Evolutionary conservation across 768 basidiomycete genomes (phyloP).

Genomic region (Tricholomella constricta): DNA sequence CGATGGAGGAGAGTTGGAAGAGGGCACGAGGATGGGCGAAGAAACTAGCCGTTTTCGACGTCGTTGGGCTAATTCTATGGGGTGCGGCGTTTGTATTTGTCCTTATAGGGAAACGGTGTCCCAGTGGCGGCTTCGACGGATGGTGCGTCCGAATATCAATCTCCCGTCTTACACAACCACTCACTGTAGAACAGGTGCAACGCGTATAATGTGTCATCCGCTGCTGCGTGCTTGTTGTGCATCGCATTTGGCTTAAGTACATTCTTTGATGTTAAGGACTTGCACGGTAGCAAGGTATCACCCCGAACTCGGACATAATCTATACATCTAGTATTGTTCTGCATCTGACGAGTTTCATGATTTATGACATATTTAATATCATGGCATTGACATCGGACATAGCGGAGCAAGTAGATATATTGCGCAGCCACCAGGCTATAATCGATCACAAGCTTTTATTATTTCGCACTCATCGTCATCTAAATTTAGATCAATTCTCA

Average conservation of each 20-base stretch:
- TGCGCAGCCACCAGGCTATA: no score
- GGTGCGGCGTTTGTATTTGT: conserved; percentile 60
- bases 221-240: conserved; percentile 59
- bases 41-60: conserved; percentile 54
- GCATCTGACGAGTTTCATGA: background rate
- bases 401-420: background rate
- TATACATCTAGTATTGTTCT: background rate
- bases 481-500: conserved; percentile 11
- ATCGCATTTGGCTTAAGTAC: conserved; percentile 55
- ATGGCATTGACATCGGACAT: background rate
- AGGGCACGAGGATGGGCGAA: conserved; percentile 53
- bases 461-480: background rate
- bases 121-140: conserved; percentile 60
- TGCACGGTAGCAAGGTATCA: conserved; percentile 58
- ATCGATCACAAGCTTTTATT: background rate
- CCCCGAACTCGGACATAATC: conserved; percentile 52
- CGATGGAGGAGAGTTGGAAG: conserved; percentile 67
- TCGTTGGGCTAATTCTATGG: conserved; percentile 52
- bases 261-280: conserved; percentile 70
- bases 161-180: background rate
- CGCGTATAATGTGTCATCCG: conserved; percentile 68
- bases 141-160: conserved; percentile 46
- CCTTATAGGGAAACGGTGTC: conserved; percentile 62
- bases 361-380: conserved; percentile 1
- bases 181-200: conserved; percentile 52